Evolutionary conservation across 169 alveolate genomes (phyloP), one percentile per base, ranked within the genome.

Genomic region (Cryptosporidium andersoni): DNA sequence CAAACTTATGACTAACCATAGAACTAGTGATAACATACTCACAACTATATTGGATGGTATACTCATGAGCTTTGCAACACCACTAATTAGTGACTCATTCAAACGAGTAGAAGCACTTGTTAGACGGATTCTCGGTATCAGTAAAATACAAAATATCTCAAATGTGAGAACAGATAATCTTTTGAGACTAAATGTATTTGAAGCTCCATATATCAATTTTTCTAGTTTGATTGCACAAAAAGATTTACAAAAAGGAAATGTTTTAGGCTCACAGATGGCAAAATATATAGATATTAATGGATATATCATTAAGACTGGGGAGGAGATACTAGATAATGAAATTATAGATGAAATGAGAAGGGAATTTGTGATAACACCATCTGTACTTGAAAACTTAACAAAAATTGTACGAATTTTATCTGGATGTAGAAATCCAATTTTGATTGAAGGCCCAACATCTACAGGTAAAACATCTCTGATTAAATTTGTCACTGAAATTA

Each of bases 361-460:
- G 81, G 90, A 95, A 47, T 96, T 95, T 82, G 94, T 97, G 43
- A 90, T 95, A 63, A 96, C 98, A n/a, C 94, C 93, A 40, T 92
- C 94, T 80, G 96, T 95, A 53, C 82, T 81, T 56, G 91, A 91
- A 66, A 94, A 97, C 68, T 91, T 97, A 49, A 93, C 89, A 80
- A 93, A 95, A 43, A 81, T 98, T 37, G 95, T 97, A 42, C 92
- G 98, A 58, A 93, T 97, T 58, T 81, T 96, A 80, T 93, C 96
- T 74, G 98, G 99, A 2, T 91, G 97, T 53, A 92, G 97, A 40
- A 96, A 97, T 52, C 99, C 99, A 3, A 94, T 98, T 16, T 93
- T 98, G 67, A 93, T 98, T 74, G 99, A 98, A 89, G 99, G 99
- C 1, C 99, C 99, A 2, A 98, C 99, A 12, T 96, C 99, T 6